Evolutionary conservation across 768 basidiomycete genomes (phyloP).

Genomic region (Panaeolus papilionaceus): DNA sequence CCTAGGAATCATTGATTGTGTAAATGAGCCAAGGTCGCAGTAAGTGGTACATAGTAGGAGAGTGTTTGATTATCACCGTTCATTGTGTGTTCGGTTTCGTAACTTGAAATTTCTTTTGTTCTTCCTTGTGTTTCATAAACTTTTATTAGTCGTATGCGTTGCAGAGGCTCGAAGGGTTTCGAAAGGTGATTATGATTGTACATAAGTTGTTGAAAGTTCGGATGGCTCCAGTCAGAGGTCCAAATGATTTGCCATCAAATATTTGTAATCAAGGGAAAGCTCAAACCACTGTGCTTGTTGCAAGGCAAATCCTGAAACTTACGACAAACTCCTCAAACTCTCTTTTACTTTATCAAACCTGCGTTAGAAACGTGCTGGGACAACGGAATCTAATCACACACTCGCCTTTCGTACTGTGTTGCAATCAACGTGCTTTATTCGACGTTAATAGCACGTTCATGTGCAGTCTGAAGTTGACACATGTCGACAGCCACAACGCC

Average conservation of each 20-base stretch:
- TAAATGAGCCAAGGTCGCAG: not conserved
- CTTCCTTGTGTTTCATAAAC: not conserved
- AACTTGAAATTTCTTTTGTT: not conserved
- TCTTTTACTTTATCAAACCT: not conserved
- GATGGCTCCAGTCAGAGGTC: too few species aligned
- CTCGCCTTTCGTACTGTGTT: not conserved
- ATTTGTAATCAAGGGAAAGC: constrained; percentile 4
- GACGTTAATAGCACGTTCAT: constrained; percentile 1
- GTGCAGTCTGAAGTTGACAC: not conserved
- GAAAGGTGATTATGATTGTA: not conserved
- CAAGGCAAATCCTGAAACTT: not conserved
- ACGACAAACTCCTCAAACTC: not conserved
- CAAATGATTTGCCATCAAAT: constrained; percentile 11
- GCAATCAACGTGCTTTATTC: not conserved
- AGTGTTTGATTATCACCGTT: not conserved
- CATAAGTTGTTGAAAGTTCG: too few species aligned
- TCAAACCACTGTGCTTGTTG: not conserved
- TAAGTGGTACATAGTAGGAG: not conserved
- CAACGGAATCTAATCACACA: constrained; percentile 9
- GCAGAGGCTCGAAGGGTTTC: not conserved
- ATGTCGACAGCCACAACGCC: constrained; percentile 6
- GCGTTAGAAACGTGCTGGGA: not conserved
- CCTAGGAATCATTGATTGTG: not conserved
- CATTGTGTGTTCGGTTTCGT: not conserved
- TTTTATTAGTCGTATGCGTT: constrained; percentile 3